These are phyloP conservation scores for Eremomyces bilateralis DNA, from an alignment of 495 filamentous ascomycete genomes.

Conservation along the genomic window DNA sequence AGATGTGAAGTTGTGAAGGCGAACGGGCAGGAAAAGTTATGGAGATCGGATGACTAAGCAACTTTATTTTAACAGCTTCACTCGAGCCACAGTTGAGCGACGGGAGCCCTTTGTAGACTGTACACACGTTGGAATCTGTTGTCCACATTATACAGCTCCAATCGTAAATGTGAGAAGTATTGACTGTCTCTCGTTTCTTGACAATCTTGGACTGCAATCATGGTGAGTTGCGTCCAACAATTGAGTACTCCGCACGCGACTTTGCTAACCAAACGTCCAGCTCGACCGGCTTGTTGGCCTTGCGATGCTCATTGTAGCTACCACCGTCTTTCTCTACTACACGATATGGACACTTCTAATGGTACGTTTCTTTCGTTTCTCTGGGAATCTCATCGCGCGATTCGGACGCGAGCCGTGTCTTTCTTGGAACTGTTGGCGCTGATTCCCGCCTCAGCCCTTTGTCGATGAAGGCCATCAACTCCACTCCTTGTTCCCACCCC, in stretches of 20 bases:
- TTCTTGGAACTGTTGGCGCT: conserved; percentile 3
- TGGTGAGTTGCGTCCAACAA: too few species aligned
- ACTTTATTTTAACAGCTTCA: too few species aligned
- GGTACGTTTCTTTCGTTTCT: conserved; percentile 28
- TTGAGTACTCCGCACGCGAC: too few species aligned
- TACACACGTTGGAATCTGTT: too few species aligned
- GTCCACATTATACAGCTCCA: too few species aligned
- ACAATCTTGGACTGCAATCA: too few species aligned
- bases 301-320: conserved; percentile 91
- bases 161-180: too few species aligned
- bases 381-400: not conserved
- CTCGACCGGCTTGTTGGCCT: conserved; percentile 90
- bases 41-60: too few species aligned
- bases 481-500: conserved; percentile 86
- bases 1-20: too few species aligned
- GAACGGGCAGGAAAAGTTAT: too few species aligned
- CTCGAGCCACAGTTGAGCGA: too few species aligned
- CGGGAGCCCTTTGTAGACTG: too few species aligned
- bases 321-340: conserved; percentile 95
- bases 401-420: not conserved
- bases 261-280: conserved; percentile 28
- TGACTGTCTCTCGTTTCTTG: not conserved
- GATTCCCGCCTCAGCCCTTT: conserved; percentile 45
- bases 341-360: conserved; percentile 94
- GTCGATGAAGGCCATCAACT: conserved; percentile 86